Base-by-base conservation (phyloP, 2,329 filamentous ascomycete species). In the Monosporascus sp. region DNA sequence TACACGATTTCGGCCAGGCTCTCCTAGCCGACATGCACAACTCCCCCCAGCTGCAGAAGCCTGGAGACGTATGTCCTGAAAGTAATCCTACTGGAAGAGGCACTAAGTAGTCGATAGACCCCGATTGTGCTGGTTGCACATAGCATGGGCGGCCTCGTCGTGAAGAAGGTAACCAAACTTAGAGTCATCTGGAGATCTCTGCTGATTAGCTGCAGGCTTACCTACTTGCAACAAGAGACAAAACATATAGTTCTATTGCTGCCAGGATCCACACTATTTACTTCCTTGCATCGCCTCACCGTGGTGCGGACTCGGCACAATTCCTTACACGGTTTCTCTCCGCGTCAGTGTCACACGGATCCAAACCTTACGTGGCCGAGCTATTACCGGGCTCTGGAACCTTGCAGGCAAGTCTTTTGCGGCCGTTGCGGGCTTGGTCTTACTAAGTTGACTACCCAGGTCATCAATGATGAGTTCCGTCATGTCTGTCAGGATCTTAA, bases 391-490 rank as follows among this genome's bases (percentile, higher is more conserved):
- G 27, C n/a, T 52, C 51, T 20, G 45, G 37, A 22, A 31, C 37
- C 6, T 6, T 52, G n/a, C 51, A 52, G 37, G 51, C 44, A 38
- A 49, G 46, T n/a, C 18, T 3, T 3, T 35, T 35, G 31, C 4
- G 31, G 9, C 31, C 31, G n/a, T n/a, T n/a, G n/a, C n/a, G n/a
- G n/a, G n/a, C n/a, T n/a, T n/a, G n/a, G n/a, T n/a, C n/a, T n/a
- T n/a, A n/a, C n/a, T n/a, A n/a, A n/a, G n/a, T n/a, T n/a, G n/a
- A n/a, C n/a, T n/a, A 11, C 39, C 35, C 27, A 57, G 44, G 38
- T 50, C 9, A 68, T 68, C 38, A 69, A 69, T 44, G 65, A 67
- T 37, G 59, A 64, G 17, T 68, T 68, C 39, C 61, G 65, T 1
- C 60, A 63, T 31, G 51, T 58, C n/a, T 62, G 55, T 37, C 51